These are phyloP conservation scores for Apostasia ramifera DNA, from an alignment of 106 monocot genomes.

Conservation along the genomic window DNA sequence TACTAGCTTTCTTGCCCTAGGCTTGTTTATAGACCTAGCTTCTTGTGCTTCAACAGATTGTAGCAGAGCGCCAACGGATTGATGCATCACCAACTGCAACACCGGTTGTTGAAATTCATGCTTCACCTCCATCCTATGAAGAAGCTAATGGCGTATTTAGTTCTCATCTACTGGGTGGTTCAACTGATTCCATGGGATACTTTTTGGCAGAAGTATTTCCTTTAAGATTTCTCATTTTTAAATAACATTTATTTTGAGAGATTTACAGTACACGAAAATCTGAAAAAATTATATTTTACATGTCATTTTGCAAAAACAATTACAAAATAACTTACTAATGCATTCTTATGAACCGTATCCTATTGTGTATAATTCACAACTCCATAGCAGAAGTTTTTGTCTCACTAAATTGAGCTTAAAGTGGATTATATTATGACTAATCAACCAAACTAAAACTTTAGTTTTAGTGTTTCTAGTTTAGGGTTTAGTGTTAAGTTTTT, in stretches of 20 bases:
- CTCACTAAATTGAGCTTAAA: too few relatives aligned
- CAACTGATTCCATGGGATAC: slow-evolving; percentile 52
- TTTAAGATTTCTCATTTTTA: background rate
- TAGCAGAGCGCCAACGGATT: slow-evolving; percentile 78
- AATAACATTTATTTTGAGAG: background rate
- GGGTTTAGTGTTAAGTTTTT: too few relatives aligned
- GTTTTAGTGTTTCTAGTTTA: too few relatives aligned
- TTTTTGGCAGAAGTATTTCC: slow-evolving; percentile 77
- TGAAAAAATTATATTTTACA: background rate
- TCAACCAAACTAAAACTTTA: too few relatives aligned
- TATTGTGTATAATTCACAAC: too few relatives aligned
- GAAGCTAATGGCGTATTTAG: slow-evolving; percentile 53
- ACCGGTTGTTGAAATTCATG: slow-evolving; percentile 31
- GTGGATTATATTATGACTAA: too few relatives aligned
- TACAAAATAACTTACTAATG: too few relatives aligned
- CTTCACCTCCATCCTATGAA: slow-evolving; percentile 78
- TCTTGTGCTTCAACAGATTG: slow-evolving; percentile 31
- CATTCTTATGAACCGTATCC: too few relatives aligned
- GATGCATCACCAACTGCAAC: slow-evolving; percentile 52
- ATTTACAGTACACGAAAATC: background rate
- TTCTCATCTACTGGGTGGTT: slow-evolving; percentile 30
- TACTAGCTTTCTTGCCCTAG: too few relatives aligned
- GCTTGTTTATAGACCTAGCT: background rate
- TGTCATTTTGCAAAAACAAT: too few relatives aligned
- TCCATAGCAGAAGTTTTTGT: too few relatives aligned